Evolutionary conservation across 2,329 filamentous ascomycete species (phyloP), one percentile per base, ranked within the genome.

Genomic region (Coniochaeta sp.): DNA sequence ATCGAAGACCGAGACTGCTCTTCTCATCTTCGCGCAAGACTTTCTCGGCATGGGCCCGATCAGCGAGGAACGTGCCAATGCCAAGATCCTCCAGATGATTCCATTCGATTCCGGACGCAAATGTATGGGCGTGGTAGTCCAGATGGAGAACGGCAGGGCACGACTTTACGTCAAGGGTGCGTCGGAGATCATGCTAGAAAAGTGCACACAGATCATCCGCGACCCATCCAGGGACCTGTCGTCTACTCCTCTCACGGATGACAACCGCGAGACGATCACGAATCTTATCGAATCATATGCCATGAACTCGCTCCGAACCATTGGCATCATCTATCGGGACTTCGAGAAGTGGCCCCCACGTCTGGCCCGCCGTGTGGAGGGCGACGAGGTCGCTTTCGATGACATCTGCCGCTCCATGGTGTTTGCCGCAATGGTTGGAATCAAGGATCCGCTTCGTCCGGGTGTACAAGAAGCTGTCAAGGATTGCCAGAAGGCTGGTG

Each of bases 311-410:
- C 80, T 96, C 34, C 85, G 92, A 63, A 96, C 92, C 1, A 96
- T 96, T 66, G 90, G 88, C 50, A 82, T 96, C 64, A 80, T 91
- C 58, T 96, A 91, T 74, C 88, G 87, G 60, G 92, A 96, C 67
- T 96, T 95, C 65, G 84, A 90, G 26, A 82, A 84, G 58, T 96
- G 92, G 92, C 92, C 93, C 34, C 91, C 91, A 4, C 82, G 79
- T 62, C 81, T 82, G 55, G 83, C 81, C 17, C 83, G 77, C 56
- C 78, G 76, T 4, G 71, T 72, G n/a, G 81, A 82, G 47, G 79
- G 77, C 26, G 80, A 88, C 40, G 82, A 88, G 60, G 80, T 86
- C n/a, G 74, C 79, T 9, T 89, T 91, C 63, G 86, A 89, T 54
- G 80, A 86, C 58, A 72, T 90, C 17, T 89, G 89, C 72, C 77